Evolutionary conservation across 140 eudicot species (phyloP).

Genomic region (Oenanthe javanica): DNA sequence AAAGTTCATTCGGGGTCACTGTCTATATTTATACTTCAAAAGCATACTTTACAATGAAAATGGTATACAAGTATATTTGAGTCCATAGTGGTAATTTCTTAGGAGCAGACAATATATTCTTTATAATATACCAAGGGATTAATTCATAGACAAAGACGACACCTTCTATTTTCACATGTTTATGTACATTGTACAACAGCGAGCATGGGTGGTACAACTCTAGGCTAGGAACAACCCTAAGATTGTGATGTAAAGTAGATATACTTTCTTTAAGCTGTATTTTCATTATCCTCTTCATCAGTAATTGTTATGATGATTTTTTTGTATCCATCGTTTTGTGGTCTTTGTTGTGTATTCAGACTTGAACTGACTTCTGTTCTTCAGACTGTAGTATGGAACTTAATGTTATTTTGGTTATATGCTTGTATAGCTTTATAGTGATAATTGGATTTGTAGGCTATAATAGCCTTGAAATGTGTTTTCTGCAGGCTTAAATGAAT

Average conservation of each 20-base stretch:
- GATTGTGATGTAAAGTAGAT: background rate
- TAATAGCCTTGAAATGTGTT: background rate
- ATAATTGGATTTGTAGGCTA: background rate
- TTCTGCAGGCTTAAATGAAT: too few relatives aligned
- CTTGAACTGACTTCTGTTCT: background rate
- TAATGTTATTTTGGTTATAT: background rate
- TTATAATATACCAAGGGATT: background rate
- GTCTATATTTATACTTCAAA: background rate
- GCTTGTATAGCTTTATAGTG: background rate
- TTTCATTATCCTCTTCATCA: background rate
- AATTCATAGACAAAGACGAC: background rate
- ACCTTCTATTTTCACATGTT: background rate
- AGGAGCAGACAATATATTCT: background rate
- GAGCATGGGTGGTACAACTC: background rate
- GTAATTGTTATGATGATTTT: background rate
- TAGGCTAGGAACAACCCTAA: background rate
- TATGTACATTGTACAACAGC: background rate
- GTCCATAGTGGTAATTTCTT: background rate
- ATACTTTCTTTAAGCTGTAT: background rate
- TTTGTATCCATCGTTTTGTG: background rate
- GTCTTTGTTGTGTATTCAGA: background rate
- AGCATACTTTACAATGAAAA: background rate
- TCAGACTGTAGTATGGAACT: background rate
- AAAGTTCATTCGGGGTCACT: background rate
- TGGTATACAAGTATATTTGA: background rate